Evolutionary conservation across 2,329 filamentous ascomycete genomes (phyloP).

Genomic region (Ceratocystiopsis minuta): DNA sequence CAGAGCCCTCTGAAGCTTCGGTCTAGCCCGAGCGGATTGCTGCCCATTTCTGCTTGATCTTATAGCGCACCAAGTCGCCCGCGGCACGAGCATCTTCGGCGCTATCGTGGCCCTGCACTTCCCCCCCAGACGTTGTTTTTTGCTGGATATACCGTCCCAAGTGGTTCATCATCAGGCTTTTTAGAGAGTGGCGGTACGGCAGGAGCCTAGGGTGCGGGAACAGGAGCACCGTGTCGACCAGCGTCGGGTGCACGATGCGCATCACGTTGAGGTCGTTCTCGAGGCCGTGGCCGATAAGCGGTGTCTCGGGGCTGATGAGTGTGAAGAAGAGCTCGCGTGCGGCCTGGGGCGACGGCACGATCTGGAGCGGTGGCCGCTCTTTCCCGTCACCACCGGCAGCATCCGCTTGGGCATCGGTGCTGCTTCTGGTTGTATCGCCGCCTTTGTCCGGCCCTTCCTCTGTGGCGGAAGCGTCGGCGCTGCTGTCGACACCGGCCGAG

Average conservation of each 20-base stretch:
- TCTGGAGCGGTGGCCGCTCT: constrained; percentile 34
- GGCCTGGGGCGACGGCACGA: constrained; percentile 55
- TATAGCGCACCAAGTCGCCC: constrained; percentile 63
- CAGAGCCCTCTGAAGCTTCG: too few species aligned
- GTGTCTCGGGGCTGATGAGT: constrained; percentile 56
- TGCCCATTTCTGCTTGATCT: constrained; percentile 46
- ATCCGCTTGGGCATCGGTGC: too few species aligned
- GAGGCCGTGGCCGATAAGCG: constrained; percentile 79
- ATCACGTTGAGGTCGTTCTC: constrained; percentile 82
- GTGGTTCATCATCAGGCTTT: constrained; percentile 49
- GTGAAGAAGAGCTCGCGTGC: constrained; percentile 65
- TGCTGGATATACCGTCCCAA: constrained; percentile 60
- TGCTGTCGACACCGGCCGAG: constrained; percentile 8
- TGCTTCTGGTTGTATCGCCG: too few species aligned
- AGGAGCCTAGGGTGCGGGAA: constrained; percentile 64
- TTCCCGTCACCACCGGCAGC: not conserved
- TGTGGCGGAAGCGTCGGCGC: not conserved
- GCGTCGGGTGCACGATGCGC: constrained; percentile 10
- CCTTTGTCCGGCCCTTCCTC: too few species aligned
- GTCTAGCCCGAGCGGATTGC: too few species aligned
- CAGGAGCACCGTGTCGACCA: constrained; percentile 22
- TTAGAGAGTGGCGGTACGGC: constrained; percentile 63
- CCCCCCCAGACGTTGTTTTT: constrained; percentile 4
- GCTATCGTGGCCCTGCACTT: constrained; percentile 62
- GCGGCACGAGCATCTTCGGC: constrained; percentile 81